A percentile compares a stretch with the other conserved stretches of the same genome.
phyloP scores from a whole-genome alignment of 257 asterid species.

The Solanum medicagineum region DNA sequence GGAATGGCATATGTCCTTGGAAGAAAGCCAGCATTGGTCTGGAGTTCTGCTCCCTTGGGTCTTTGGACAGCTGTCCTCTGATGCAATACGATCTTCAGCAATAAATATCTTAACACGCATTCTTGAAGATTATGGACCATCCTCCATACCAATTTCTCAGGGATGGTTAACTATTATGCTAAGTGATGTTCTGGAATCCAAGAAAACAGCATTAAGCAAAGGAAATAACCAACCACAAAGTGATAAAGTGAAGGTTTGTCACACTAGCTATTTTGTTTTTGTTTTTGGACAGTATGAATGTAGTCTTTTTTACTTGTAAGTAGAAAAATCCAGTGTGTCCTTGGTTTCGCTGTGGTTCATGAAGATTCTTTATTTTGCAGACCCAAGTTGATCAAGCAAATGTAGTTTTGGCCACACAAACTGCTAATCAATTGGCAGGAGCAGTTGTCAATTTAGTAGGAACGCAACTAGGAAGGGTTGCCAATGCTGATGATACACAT shows the following conservation, averaged over 20 bases:
- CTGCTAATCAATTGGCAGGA: slow-evolving; percentile 65
- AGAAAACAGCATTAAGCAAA: slow-evolving; percentile 41
- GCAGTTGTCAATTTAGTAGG: slow-evolving; percentile 94
- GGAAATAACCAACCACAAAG: slow-evolving; percentile 46
- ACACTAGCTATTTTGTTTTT: neutral
- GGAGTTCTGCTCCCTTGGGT: slow-evolving; percentile 83
- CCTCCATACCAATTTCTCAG: slow-evolving; percentile 83
- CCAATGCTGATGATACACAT: slow-evolving; percentile 54
- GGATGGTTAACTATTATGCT: slow-evolving; percentile 87
- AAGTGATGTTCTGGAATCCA: slow-evolving; percentile 51
- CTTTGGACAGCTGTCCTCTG: slow-evolving; percentile 57
- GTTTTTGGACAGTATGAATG: neutral
- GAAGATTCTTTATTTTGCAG: slow-evolving; percentile 39
- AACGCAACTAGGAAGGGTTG: slow-evolving; percentile 54
- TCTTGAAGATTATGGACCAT: slow-evolving; percentile 97
- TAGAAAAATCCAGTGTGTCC: neutral
- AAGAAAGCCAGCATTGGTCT: slow-evolving; percentile 95
- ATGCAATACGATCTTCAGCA: slow-evolving; percentile 62
- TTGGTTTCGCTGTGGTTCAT: slow-evolving; percentile 4
- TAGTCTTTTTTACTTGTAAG: neutral
- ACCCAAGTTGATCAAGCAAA: slow-evolving; percentile 86
- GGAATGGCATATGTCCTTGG: slow-evolving; percentile 78
- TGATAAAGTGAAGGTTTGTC: slow-evolving; percentile 81
- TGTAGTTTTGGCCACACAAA: slow-evolving; percentile 72
- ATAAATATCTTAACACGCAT: slow-evolving; percentile 70